phyloP scores from a whole-genome alignment of 306 rosid genomes.

The Dalbergia oliveri region DNA sequence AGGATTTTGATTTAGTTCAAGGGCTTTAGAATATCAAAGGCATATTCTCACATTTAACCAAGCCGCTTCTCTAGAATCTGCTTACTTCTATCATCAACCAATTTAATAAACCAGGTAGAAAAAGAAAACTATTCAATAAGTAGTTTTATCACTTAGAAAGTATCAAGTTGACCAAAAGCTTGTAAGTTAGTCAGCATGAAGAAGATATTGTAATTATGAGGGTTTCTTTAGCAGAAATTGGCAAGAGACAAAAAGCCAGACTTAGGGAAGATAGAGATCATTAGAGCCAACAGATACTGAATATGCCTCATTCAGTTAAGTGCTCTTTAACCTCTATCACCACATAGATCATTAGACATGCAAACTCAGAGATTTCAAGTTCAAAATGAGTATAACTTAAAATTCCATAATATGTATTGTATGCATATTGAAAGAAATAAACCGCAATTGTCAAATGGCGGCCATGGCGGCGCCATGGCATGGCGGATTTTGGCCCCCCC shows the following conservation, averaged over 20 bases:
- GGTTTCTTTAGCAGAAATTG: slow-evolving; percentile 9
- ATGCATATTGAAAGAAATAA: slow-evolving; percentile 4
- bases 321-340: background rate
- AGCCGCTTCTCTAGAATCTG: slow-evolving; percentile 11
- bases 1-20: slow-evolving; percentile 22
- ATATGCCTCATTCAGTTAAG: background rate
- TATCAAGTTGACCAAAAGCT: slow-evolving; percentile 18
- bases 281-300: background rate
- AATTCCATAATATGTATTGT: background rate
- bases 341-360: background rate
- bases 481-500: no score
- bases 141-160: background rate
- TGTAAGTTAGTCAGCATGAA: slow-evolving; percentile 13
- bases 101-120: background rate
- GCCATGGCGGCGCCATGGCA: no score
- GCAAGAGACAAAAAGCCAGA: slow-evolving; percentile 15
- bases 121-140: background rate
- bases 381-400: background rate
- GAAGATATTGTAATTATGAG: slow-evolving; percentile 18
- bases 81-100: slow-evolving; percentile 18
- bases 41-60: slow-evolving; percentile 16
- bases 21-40: slow-evolving; percentile 15
- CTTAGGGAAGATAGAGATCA: slow-evolving; percentile 9
- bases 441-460: no score
- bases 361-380: background rate